Base-by-base conservation (phyloP, 2,329 filamentous ascomycete species). In the Talaromyces rugulosus region DNA sequence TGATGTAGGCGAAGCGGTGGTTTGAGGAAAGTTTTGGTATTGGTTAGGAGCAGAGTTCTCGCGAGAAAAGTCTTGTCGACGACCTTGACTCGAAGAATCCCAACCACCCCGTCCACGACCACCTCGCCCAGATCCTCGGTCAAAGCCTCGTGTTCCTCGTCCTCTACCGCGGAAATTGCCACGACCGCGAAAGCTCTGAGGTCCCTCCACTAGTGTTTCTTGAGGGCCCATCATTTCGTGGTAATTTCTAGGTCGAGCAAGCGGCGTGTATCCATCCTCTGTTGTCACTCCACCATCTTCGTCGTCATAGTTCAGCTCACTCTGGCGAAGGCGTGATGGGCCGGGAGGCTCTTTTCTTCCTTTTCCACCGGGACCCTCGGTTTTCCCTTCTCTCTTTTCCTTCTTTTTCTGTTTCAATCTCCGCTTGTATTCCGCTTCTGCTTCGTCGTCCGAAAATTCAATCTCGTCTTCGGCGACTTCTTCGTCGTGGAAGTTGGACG, bases 401-500 rank as follows among this genome's bases (percentile, higher is more conserved):
- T 81, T 79, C 69, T 84, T 86, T 75, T 89, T 89, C 65, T 87
- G 83, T 76, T 92, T 92, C 58, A 86, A 69, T 63, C 83, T 83
- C 61, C 85, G 80, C 78, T 89, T 96, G 72, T 92, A 87, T 68
- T 92, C 91, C 7, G 89, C 89, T 76, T 99, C 95, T 68, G 91
- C 90, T 77, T 99, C 95, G 70, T 99, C 95, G 68, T 99, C 95
- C 0, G 94, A 97, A 74, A 98, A 98, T 72, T 98, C 95, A 68
- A 92, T 85, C 73, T 98, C 94, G 42, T 96, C 91, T 34, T 90
- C 89, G 16, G 80, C 87, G 7, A 92, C 84, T 77, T 98, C 94
- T 74, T 99, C 95, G 68, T 98, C 95, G 75, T 96, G 90, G 60
- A 96, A 83, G 72, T 98, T 98, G 58, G 92, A 96, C 8, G 95